These are phyloP conservation scores for Linaria vulgaris DNA, from an alignment of 257 asterid genomes.

Conservation along the genomic window DNA sequence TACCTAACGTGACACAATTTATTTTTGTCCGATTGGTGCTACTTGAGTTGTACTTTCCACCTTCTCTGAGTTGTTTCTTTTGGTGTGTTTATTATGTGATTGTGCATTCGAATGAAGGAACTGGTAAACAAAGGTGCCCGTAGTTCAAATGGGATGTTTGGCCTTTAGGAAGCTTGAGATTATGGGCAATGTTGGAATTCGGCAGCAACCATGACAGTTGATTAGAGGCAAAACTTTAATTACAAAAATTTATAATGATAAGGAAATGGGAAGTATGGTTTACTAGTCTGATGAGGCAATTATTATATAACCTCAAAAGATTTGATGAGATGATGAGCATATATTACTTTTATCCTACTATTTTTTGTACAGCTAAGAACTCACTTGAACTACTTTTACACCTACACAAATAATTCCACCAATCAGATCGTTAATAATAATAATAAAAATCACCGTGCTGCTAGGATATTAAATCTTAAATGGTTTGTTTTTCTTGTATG, in stretches of 20 bases:
- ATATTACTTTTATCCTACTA: no score
- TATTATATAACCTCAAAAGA: no score
- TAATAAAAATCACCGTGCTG: no score
- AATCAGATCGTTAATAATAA: no score
- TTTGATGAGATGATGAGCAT: no score
- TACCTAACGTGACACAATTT: slow-evolving; percentile 1
- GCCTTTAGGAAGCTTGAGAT: not conserved
- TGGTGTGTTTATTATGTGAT: not conserved
- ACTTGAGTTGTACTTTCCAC: slow-evolving; percentile 21
- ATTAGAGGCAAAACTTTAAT: not conserved
- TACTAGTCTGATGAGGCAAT: no score
- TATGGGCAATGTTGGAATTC: not conserved
- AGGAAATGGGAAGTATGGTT: not conserved
- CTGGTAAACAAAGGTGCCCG: not conserved
- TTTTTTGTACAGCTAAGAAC: no score
- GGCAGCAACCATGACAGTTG: not conserved
- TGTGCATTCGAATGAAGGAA: not conserved
- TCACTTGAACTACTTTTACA: no score
- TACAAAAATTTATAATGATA: not conserved
- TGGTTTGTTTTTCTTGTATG: no score
- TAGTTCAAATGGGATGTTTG: slow-evolving; percentile 8
- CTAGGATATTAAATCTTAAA: no score
- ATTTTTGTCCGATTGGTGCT: slow-evolving; percentile 15
- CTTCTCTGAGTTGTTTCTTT: slow-evolving; percentile 3
- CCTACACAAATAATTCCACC: no score